Percentiles rank a stretch among this genome's conserved stretches.
These are phyloP conservation scores for Dioszegia crocea DNA, from an alignment of 768 basidiomycete species.

Conservation along the genomic window DNA sequence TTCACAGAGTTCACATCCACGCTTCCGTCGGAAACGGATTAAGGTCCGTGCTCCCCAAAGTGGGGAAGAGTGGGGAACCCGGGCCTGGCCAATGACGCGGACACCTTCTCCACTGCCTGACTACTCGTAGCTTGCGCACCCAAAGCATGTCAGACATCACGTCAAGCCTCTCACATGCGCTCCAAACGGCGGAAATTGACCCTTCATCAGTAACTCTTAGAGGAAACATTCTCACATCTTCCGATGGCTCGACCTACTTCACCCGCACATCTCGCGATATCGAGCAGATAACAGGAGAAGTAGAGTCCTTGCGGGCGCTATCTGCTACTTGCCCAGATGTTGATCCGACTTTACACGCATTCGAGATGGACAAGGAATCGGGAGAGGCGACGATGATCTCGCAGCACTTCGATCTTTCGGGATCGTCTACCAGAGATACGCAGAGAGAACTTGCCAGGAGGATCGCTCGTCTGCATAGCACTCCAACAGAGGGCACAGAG, in stretches of 20 bases:
- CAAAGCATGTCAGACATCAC: neutral
- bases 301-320: neutral
- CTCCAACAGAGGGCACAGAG: slow-evolving; percentile 4
- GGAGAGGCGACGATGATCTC: slow-evolving; percentile 32
- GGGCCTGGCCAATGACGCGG: too few species aligned
- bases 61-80: too few species aligned
- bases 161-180: neutral
- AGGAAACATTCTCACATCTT: neutral
- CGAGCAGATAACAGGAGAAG: slow-evolving; percentile 16
- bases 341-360: slow-evolving; percentile 23
- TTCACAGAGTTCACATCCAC: too few species aligned
- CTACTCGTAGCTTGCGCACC: too few species aligned
- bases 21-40: too few species aligned
- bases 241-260: slow-evolving; percentile 4
- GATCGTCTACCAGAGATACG: neutral
- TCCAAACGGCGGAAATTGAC: slow-evolving; percentile 2
- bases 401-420: slow-evolving; percentile 31
- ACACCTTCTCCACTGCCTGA: too few species aligned
- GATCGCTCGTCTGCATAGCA: slow-evolving; percentile 37
- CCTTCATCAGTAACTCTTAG: neutral
- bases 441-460: slow-evolving; percentile 32
- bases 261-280: slow-evolving; percentile 8
- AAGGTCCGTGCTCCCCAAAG: too few species aligned
- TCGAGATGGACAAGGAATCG: slow-evolving; percentile 13
- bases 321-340: slow-evolving; percentile 5